These are phyloP conservation scores for Fonsecaea pugnacius DNA, from an alignment of 2,329 filamentous ascomycete genomes.

Conservation along the genomic window DNA sequence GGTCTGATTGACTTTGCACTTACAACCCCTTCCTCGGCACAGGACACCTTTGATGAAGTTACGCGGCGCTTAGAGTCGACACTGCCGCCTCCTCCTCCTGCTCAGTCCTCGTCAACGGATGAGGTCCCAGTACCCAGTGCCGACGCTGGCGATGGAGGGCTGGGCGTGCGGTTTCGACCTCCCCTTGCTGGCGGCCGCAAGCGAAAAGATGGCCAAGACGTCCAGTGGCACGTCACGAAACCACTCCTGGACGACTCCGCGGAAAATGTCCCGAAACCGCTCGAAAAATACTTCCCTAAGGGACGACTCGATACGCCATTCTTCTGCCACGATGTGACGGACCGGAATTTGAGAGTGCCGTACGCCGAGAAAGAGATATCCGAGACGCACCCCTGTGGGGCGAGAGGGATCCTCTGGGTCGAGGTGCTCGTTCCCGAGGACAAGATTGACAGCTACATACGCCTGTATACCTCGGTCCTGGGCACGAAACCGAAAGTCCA, in stretches of 20 bases:
- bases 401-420: conserved; percentile 33
- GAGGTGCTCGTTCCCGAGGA: conserved; percentile 32
- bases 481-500: conserved; percentile 23
- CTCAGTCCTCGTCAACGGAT: not conserved
- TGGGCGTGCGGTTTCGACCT: conserved; percentile 31
- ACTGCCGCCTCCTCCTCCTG: not conserved
- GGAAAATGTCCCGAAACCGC: conserved; percentile 21
- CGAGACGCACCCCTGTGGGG: conserved; percentile 34
- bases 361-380: conserved; percentile 27
- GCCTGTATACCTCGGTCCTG: conserved; percentile 29
- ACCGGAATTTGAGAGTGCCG: conserved; percentile 39
- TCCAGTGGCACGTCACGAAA: conserved; percentile 34
- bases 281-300: conserved; percentile 25
- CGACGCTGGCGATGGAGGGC: conserved; percentile 24
- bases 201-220: conserved; percentile 35
- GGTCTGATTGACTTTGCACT: conserved; percentile 38
- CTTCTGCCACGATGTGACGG: conserved; percentile 39
- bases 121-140: not conserved
- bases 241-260: conserved; percentile 25
- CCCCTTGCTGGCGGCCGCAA: conserved; percentile 33
- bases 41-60: conserved; percentile 30
- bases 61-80: conserved; percentile 20
- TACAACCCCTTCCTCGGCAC: conserved; percentile 33
- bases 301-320: conserved; percentile 35
- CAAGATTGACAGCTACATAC: conserved; percentile 25